Base-by-base conservation (phyloP, 148 eudicot species). In the Tetragonia tetragonoides region DNA sequence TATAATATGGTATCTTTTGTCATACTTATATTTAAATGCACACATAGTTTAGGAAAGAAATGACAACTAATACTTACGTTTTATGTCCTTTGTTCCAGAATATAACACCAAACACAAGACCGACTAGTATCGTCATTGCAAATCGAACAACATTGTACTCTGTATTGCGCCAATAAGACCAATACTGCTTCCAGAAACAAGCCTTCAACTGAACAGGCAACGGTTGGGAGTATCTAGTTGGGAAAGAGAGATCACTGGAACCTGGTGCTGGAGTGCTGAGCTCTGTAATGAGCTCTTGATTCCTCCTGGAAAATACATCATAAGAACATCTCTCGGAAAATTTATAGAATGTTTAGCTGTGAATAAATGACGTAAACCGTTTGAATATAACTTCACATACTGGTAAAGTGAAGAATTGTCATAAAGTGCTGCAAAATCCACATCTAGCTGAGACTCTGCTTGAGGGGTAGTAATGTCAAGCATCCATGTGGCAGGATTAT, bases 401-500 rank as follows among this genome's bases (percentile, higher is more conserved):
- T 63, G 76, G 77, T 87, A 87, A 66, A 89, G 84, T 5, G 83
- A 41, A 18, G 93, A 91, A 46, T 80, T 91, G 39, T 74, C 77
- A 77, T 87, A 91, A 59, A 88, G 57, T 21, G 87, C 82, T 41
- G 89, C 89, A 84, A 89, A 91, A 74, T 91, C 90, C 15, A 89
- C 75, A 59, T 75, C 73, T 21, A 88, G 73, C 59, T 83, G 86
- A 65, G 83, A 78, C 76, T 91, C 93, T 42, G 67, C 81, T 60
- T 87, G 76, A 37, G 87, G 78, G 56, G 86, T 73, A 42, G 80
- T 89, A n/a, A 91, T 68, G 24, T 91, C 91, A 71, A 91, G 88
- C 93, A 89, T 90, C 96, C 96, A 91, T 62, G 96, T 89, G 10
- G 96, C 96, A 64, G 96, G 96, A 78, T 91, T 91, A 68, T 84